Conservation (phyloP, 345 rosid genomes). For the Mallotus nudiflorus region DNA sequence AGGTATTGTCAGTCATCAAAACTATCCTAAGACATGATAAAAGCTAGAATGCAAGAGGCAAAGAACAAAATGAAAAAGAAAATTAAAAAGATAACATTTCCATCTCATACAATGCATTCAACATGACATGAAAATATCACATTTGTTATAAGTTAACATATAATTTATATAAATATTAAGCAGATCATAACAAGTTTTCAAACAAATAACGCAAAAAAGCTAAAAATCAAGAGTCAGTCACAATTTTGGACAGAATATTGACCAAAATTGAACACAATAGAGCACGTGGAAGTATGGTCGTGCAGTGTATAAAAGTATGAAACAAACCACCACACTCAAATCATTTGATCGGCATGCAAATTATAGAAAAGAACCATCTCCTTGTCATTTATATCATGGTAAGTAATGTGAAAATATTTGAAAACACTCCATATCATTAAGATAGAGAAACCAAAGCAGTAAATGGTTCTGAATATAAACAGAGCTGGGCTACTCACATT, state of each 20-base stretch:
- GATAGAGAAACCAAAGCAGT: background rate
- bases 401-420: background rate
- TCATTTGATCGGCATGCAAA: background rate
- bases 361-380: background rate
- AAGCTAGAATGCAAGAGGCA: too few species aligned
- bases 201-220: background rate
- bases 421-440: background rate
- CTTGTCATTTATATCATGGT: background rate
- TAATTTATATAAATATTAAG: background rate
- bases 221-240: too few species aligned
- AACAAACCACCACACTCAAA: background rate
- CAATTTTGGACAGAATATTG: too few species aligned
- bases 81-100: background rate
- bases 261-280: background rate
- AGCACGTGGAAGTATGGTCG: background rate
- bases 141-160: background rate
- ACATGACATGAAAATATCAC: background rate
- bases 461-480: background rate
- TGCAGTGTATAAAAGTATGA: background rate
- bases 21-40: too few species aligned
- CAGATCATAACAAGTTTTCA: background rate
- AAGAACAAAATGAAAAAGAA: background rate
- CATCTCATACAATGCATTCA: background rate
- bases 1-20: too few species aligned
- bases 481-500: constrained; percentile 60